phyloP scores from a whole-genome alignment of 306 rosid species.

The Acmispon strigosus region DNA sequence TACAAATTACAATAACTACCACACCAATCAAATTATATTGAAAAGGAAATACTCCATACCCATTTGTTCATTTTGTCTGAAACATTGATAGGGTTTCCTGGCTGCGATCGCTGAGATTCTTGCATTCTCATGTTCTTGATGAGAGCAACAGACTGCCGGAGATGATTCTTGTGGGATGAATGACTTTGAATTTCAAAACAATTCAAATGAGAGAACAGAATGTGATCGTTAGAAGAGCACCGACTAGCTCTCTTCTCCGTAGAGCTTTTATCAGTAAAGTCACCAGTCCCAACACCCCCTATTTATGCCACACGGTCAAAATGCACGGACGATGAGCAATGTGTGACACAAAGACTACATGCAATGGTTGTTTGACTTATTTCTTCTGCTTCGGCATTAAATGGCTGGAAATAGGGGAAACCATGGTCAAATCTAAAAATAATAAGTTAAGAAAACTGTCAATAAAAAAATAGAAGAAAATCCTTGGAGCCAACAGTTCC shows the following conservation, averaged over 20 bases:
- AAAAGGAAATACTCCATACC: constrained; percentile 21
- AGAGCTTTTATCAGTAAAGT: too few relatives aligned
- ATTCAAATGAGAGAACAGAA: too few relatives aligned
- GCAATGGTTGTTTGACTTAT: not conserved
- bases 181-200: too few relatives aligned
- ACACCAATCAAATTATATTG: not conserved
- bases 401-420: not conserved
- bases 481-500: too few relatives aligned
- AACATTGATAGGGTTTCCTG: not conserved
- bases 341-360: not conserved
- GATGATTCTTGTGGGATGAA: not conserved
- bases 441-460: not conserved
- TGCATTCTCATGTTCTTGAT: not conserved
- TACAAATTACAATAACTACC: not conserved
- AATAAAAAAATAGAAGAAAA: not conserved
- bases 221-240: too few relatives aligned
- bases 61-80: constrained; percentile 13
- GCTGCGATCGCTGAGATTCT: not conserved
- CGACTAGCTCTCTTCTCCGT: too few relatives aligned
- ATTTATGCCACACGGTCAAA: too few relatives aligned
- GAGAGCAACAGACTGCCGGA: not conserved
- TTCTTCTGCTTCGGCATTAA: not conserved
- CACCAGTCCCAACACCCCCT: too few relatives aligned
- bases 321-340: too few relatives aligned
- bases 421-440: not conserved